These are phyloP conservation scores for Penicillium bovifimosum DNA, from an alignment of 495 filamentous ascomycete species.

Conservation along the genomic window DNA sequence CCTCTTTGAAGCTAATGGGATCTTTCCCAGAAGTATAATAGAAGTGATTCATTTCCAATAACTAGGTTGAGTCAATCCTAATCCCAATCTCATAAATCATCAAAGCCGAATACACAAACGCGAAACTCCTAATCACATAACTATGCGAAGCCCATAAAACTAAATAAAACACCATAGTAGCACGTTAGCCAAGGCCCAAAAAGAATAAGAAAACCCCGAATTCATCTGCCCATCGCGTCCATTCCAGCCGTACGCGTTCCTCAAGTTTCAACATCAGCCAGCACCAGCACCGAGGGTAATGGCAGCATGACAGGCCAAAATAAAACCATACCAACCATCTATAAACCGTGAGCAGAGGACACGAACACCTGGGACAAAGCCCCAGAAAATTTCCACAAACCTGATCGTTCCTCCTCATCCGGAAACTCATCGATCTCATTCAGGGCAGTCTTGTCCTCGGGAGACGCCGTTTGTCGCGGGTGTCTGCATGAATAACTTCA, in stretches of 20 bases:
- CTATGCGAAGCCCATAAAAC: no score
- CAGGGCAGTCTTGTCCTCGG: neutral
- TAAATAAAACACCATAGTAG: neutral
- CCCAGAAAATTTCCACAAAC: neutral
- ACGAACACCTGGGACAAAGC: neutral
- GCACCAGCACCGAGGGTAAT: neutral
- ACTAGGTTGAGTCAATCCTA: no score
- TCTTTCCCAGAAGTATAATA: no score
- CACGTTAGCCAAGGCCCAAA: neutral
- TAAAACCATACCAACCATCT: constrained; percentile 1
- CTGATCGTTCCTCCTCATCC: neutral
- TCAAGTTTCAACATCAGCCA: neutral
- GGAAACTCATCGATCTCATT: neutral
- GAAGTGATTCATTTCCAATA: no score
- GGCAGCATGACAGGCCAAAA: neutral
- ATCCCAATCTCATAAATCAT: no score
- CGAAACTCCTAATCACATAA: no score
- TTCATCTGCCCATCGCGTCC: neutral
- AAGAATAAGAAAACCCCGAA: neutral
- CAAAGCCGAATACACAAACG: no score
- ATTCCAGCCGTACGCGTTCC: neutral
- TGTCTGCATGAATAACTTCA: neutral
- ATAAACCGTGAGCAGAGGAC: neutral
- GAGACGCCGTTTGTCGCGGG: neutral
- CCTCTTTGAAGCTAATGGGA: no score